A percentile compares a stretch with the other conserved stretches of the same genome.
Evolutionary conservation across 2,329 filamentous ascomycete genomes (phyloP).

Genomic region (Trichoderma breve): DNA sequence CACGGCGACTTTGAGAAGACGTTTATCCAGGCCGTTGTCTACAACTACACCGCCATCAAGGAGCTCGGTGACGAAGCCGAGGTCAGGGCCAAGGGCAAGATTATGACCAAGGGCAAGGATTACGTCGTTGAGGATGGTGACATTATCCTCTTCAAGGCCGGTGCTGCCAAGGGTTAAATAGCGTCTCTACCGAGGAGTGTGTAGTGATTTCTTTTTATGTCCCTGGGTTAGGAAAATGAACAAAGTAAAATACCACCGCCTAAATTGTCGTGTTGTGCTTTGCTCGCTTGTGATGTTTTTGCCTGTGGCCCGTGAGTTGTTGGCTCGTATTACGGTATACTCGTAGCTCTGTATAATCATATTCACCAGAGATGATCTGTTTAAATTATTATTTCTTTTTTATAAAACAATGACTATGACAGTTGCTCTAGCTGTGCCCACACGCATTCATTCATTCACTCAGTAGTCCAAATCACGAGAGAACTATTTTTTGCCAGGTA

Average conservation of each 20-base stretch:
- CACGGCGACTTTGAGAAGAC: conserved; percentile 99
- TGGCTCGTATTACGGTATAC: neutral
- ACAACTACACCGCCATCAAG: conserved; percentile 79
- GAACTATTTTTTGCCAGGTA: neutral
- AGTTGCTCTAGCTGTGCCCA: neutral
- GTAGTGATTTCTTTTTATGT: neutral
- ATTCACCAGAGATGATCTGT: neutral
- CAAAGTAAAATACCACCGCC: conserved; percentile 15
- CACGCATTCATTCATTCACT: too few relatives aligned
- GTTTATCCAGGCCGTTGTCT: conserved; percentile 94
- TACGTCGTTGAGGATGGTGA: conserved; percentile 86
- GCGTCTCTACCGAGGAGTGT: neutral
- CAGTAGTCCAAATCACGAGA: neutral
- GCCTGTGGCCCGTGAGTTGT: neutral
- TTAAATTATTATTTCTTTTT: neutral
- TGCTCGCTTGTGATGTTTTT: neutral
- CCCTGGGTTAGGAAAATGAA: conserved; percentile 16
- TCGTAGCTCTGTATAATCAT: neutral
- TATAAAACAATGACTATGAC: too few relatives aligned
- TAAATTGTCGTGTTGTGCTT: neutral
- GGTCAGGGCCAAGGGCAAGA: conserved; percentile 90
- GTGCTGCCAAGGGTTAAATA: conserved; percentile 68
- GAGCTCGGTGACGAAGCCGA: conserved; percentile 85
- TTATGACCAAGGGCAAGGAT: conserved; percentile 98
- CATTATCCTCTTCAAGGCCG: conserved; percentile 84